Conservation (phyloP, 257 asterid species). For the Primulina tabacum region DNA sequence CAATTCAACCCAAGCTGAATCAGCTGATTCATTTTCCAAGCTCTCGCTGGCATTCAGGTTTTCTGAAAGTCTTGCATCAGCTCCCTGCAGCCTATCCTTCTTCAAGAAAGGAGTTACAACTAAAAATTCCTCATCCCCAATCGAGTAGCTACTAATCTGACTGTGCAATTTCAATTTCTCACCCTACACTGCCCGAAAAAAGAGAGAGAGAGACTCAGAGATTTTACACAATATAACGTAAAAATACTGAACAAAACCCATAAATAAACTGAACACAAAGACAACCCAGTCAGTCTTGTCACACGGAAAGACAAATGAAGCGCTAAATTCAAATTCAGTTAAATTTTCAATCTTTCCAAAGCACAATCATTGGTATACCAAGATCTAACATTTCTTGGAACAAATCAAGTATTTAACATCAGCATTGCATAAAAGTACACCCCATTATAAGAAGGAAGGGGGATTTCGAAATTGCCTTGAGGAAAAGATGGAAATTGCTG, state of each 20-base stretch:
- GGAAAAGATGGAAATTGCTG: slow-evolving; percentile 76
- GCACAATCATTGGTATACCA: slow-evolving; percentile 9
- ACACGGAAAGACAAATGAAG: not conserved
- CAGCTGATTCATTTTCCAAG: slow-evolving; percentile 44
- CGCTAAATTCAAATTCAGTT: not conserved
- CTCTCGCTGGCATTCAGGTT: slow-evolving; percentile 25
- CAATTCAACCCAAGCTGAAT: slow-evolving; percentile 72
- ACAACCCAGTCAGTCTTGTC: slow-evolving; percentile 6
- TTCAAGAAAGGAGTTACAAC: slow-evolving; percentile 67
- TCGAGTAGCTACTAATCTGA: slow-evolving; percentile 42
- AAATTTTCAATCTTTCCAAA: not conserved
- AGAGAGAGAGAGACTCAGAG: not conserved
- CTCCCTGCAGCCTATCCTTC: slow-evolving; percentile 46
- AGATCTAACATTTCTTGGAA: slow-evolving; percentile 3
- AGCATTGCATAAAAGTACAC: slow-evolving; percentile 9
- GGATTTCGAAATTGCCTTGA: slow-evolving; percentile 40
- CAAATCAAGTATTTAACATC: not conserved
- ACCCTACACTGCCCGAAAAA: slow-evolving; percentile 52
- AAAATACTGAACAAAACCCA: not conserved
- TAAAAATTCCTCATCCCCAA: slow-evolving; percentile 57
- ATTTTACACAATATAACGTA: not conserved
- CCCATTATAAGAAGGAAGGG: not conserved
- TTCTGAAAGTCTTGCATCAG: slow-evolving; percentile 29
- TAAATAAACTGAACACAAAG: not conserved
- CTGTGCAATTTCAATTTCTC: slow-evolving; percentile 57